phyloP scores from a whole-genome alignment of 192 early-diverging fungal species.

The Umbelopsis isabellina region DNA sequence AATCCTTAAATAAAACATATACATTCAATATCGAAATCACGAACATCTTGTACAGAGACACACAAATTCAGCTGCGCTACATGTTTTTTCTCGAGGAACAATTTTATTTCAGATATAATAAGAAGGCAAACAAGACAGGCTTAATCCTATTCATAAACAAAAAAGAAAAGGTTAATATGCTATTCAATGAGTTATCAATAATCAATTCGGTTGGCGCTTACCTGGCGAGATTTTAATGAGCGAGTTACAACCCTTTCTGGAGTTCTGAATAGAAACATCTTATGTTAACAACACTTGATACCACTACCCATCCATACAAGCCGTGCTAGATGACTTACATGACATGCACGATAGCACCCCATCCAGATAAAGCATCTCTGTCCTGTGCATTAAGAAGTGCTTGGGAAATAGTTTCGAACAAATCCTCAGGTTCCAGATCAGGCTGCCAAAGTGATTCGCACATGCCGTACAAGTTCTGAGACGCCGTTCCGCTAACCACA shows the following conservation, averaged over 20 bases:
- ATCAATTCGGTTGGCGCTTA: slow-evolving; percentile 18
- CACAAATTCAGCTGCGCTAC: neutral
- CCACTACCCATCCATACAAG: neutral
- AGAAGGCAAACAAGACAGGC: slow-evolving; percentile 1
- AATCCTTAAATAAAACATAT: neutral
- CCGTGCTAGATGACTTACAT: slow-evolving; percentile 57
- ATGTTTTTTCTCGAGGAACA: neutral
- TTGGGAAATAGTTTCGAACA: slow-evolving; percentile 98
- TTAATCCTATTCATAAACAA: neutral
- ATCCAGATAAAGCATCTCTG: slow-evolving; percentile 92
- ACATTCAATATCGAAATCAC: neutral
- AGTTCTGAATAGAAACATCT: slow-evolving; percentile 53
- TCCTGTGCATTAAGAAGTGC: slow-evolving; percentile 93
- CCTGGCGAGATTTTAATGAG: slow-evolving; percentile 78
- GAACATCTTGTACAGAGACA: neutral
- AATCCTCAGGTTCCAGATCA: slow-evolving; percentile 93
- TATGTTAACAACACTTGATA: neutral
- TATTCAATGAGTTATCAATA: no score
- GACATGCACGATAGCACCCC: slow-evolving; percentile 95
- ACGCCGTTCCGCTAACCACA: slow-evolving; percentile 91
- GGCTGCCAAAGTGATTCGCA: slow-evolving; percentile 98
- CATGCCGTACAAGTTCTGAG: slow-evolving; percentile 90
- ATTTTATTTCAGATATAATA: slow-evolving; percentile 12
- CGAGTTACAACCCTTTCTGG: slow-evolving; percentile 84
- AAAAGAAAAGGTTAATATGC: no score